Evolutionary conservation across 2,329 filamentous ascomycete genomes (phyloP).

Genomic region (Sarocladium brachiariae): DNA sequence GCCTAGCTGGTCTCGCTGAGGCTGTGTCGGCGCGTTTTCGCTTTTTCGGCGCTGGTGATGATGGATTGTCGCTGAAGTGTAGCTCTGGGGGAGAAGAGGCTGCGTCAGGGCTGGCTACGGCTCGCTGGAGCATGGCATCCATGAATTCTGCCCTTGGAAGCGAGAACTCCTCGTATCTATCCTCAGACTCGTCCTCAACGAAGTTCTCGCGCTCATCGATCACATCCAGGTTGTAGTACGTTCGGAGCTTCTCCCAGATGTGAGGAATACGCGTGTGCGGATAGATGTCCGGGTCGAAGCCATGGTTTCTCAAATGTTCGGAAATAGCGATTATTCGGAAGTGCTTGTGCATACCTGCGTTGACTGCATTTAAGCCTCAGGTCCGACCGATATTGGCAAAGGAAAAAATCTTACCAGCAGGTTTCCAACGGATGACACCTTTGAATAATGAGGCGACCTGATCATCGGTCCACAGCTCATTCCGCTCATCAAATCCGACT

Average conservation of each 20-base stretch:
- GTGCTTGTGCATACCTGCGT: slow-evolving; percentile 78
- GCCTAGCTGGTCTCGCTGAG: slow-evolving; percentile 28
- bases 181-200: slow-evolving; percentile 52
- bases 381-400: background rate
- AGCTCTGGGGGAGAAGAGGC: slow-evolving; percentile 39
- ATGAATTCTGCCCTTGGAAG: slow-evolving; percentile 45
- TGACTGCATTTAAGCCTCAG: background rate
- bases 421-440: slow-evolving; percentile 89
- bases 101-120: slow-evolving; percentile 36
- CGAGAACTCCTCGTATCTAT: slow-evolving; percentile 60
- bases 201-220: slow-evolving; percentile 78
- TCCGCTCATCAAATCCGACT: slow-evolving; percentile 19
- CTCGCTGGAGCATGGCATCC: slow-evolving; percentile 39
- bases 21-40: slow-evolving; percentile 36
- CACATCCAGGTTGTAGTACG: slow-evolving; percentile 76
- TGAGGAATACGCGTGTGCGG: slow-evolving; percentile 82
- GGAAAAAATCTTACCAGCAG: slow-evolving; percentile 59
- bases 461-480: slow-evolving; percentile 88
- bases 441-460: slow-evolving; percentile 92
- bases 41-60: slow-evolving; percentile 31
- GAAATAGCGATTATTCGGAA: slow-evolving; percentile 86
- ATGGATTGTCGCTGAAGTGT: slow-evolving; percentile 26
- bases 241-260: slow-evolving; percentile 83
- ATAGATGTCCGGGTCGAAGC: slow-evolving; percentile 62
- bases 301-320: slow-evolving; percentile 71